Conservation (phyloP, 1,284 basidiomycete genomes). For the Ustilago trichophora region DNA sequence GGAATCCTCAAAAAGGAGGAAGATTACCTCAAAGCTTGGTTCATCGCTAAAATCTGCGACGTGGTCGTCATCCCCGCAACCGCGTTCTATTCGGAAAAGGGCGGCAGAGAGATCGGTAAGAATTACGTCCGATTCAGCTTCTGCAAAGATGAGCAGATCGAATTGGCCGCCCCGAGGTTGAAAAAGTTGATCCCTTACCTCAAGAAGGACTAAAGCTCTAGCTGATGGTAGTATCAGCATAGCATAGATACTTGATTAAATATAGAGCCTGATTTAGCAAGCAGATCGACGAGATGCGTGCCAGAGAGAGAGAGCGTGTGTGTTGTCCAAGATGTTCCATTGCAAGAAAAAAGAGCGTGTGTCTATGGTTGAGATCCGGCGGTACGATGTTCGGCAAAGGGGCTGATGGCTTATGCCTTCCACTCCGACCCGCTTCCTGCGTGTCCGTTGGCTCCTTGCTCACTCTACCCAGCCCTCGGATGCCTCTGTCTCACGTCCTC, state of each 20-base stretch:
- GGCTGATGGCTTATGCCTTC: too few species aligned
- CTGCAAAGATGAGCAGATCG: conserved; percentile 62
- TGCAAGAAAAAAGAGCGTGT: too few species aligned
- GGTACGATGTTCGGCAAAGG: too few species aligned
- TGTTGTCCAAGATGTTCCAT: too few species aligned
- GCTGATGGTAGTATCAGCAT: neutral
- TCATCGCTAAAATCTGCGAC: conserved; percentile 62
- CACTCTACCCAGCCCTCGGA: conserved; percentile 13
- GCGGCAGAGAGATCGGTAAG: conserved; percentile 40
- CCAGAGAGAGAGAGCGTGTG: too few species aligned
- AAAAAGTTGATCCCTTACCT: conserved; percentile 40
- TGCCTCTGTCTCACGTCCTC: conserved; percentile 7
- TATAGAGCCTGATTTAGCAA: too few species aligned
- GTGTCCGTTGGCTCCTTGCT: too few species aligned
- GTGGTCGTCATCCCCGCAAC: conserved; percentile 64
- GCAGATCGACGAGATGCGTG: too few species aligned
- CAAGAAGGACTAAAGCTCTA: neutral
- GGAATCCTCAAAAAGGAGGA: conserved; percentile 80
- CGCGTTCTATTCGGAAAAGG: conserved; percentile 58
- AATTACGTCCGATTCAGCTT: conserved; percentile 61
- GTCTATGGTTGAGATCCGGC: too few species aligned
- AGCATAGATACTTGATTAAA: too few species aligned
- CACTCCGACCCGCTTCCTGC: too few species aligned
- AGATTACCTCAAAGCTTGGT: conserved; percentile 79
- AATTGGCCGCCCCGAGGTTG: conserved; percentile 51